phyloP scores from a whole-genome alignment of 495 filamentous ascomycete species.

The Penicillium tannophilum region DNA sequence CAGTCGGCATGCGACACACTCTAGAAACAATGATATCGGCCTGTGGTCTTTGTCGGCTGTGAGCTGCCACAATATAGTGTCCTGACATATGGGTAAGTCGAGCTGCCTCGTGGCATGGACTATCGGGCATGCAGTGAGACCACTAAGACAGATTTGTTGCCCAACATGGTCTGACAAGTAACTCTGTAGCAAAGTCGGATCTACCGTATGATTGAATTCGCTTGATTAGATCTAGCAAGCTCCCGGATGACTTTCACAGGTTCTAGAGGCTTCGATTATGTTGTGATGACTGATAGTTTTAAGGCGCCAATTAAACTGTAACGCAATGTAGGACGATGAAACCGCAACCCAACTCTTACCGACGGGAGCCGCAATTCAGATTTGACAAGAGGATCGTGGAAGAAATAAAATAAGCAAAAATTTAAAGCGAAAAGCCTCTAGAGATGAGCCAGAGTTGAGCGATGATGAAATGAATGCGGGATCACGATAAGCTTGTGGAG shows the following conservation, averaged over 20 bases:
- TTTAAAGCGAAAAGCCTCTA: background rate
- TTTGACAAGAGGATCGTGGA: background rate
- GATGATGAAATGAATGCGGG: background rate
- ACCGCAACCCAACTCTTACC: slow-evolving; percentile 9
- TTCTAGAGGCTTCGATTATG: background rate
- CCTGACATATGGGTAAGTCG: background rate
- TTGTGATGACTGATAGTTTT: slow-evolving; percentile 1
- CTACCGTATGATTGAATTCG: background rate
- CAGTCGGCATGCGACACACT: background rate
- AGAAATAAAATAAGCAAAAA: background rate
- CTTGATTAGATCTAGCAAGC: background rate
- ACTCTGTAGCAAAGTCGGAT: too few relatives aligned
- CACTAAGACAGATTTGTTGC: background rate
- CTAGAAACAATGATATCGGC: background rate
- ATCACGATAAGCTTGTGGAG: slow-evolving; percentile 27
- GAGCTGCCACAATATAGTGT: background rate
- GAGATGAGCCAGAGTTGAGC: too few relatives aligned
- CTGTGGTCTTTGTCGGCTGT: background rate
- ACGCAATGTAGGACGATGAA: slow-evolving; percentile 16
- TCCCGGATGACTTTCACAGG: slow-evolving; percentile 3
- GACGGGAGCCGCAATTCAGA: slow-evolving; percentile 4
- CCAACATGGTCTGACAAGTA: slow-evolving; percentile 3
- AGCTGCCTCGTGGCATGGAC: background rate
- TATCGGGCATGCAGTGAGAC: background rate
- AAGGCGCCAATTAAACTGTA: slow-evolving; percentile 8